Conservation (phyloP, 768 basidiomycete genomes). For the Rhodotorula toruloides region DNA sequence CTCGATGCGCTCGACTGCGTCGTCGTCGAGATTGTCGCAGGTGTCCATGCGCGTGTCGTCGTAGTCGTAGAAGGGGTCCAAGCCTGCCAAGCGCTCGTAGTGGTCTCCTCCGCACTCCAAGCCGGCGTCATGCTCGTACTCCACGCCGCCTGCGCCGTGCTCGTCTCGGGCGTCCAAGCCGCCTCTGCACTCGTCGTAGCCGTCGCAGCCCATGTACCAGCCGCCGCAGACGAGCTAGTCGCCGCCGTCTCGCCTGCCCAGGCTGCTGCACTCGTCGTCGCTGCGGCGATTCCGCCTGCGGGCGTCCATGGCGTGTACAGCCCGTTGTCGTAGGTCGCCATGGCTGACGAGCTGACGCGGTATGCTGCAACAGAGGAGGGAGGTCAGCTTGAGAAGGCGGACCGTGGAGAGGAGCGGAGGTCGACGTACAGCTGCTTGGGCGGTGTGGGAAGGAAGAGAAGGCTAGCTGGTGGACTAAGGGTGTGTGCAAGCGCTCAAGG, state of each 20-base stretch:
- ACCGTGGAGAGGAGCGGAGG: no score
- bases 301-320: conserved; percentile 30
- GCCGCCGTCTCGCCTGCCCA: not conserved
- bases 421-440: no score
- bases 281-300: not conserved
- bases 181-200: not conserved
- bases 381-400: no score
- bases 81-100: not conserved
- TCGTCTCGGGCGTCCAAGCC: not conserved
- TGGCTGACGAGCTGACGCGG: not conserved
- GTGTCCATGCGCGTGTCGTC: not conserved
- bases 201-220: not conserved
- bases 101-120: not conserved
- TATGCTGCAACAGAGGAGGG: no score
- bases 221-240: not conserved
- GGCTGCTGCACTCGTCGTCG: not conserved
- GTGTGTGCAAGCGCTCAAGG: no score
- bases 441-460: no score
- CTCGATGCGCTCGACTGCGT: not conserved
- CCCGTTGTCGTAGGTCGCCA: conserved; percentile 29
- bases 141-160: not conserved
- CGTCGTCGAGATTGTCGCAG: not conserved
- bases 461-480: no score
- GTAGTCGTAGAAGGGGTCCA: not conserved
- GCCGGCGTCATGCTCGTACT: not conserved